phyloP scores from a whole-genome alignment of 1,284 basidiomycete genomes.

The Pseudozyma pruni region DNA sequence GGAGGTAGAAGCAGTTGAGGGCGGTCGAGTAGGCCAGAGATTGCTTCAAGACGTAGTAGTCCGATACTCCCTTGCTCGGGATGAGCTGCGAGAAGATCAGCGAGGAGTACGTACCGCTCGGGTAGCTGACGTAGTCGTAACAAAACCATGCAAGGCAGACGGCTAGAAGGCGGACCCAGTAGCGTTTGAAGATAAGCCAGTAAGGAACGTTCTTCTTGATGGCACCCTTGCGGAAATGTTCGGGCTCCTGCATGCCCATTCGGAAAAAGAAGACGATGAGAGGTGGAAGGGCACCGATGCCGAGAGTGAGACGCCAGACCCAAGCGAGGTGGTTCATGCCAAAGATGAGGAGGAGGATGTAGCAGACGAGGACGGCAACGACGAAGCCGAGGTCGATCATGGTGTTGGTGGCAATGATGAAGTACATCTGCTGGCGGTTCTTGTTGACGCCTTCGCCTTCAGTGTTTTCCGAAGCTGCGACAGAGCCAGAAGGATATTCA shows the following conservation, averaged over 20 bases:
- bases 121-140: conserved; percentile 60
- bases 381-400: conserved; percentile 94
- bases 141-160: conserved; percentile 77
- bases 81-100: conserved; percentile 80
- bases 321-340: conserved; percentile 71
- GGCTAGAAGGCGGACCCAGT: conserved; percentile 77
- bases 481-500: conserved; percentile 89
- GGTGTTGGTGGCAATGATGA: conserved; percentile 74
- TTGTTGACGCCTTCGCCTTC: conserved; percentile 78
- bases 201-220: conserved; percentile 84
- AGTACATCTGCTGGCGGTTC: conserved; percentile 83
- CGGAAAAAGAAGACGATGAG: conserved; percentile 86
- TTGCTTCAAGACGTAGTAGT: conserved; percentile 29
- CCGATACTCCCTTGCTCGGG: conserved; percentile 19
- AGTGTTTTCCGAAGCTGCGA: conserved; percentile 90
- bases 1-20: conserved; percentile 71
- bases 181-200: conserved; percentile 80
- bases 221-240: conserved; percentile 74
- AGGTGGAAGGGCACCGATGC: conserved; percentile 86
- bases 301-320: conserved; percentile 80
- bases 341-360: conserved; percentile 73
- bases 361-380: conserved; percentile 81
- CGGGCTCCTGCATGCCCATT: conserved; percentile 82
- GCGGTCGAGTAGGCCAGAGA: conserved; percentile 67
- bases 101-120: conserved; percentile 79